A percentile compares a stretch with the other conserved stretches of the same genome.
Conservation (phyloP, 768 basidiomycete species). For the Leccinum arenicola region DNA sequence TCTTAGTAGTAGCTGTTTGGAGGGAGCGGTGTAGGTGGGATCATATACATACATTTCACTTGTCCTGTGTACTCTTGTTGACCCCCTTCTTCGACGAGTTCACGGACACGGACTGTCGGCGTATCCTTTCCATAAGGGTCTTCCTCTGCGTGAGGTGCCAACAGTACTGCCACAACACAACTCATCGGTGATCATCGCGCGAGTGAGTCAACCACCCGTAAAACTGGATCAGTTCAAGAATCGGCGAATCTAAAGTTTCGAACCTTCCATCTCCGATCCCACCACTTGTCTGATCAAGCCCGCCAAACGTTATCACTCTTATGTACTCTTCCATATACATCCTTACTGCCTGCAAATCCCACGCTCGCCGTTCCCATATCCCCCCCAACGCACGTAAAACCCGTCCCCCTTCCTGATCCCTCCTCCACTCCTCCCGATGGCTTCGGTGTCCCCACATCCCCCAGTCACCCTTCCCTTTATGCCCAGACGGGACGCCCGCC, state of each 20-base stretch:
- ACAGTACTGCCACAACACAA: slow-evolving; percentile 24
- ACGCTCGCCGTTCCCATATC: slow-evolving; percentile 12
- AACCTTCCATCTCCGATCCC: slow-evolving; percentile 31
- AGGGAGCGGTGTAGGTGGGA: slow-evolving; percentile 12
- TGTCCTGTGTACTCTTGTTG: slow-evolving; percentile 31
- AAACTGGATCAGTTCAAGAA: slow-evolving; percentile 17
- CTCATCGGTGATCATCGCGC: slow-evolving; percentile 27
- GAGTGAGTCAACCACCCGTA: slow-evolving; percentile 5
- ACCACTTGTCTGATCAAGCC: slow-evolving; percentile 20
- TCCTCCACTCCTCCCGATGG: slow-evolving; percentile 9
- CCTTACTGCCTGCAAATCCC: slow-evolving; percentile 27
- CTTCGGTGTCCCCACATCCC: slow-evolving; percentile 19
- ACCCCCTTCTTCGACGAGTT: slow-evolving; percentile 17
- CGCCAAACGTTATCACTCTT: slow-evolving; percentile 33
- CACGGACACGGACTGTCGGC: slow-evolving; percentile 25
- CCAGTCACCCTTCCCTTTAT: slow-evolving; percentile 21
- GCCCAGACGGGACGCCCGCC: slow-evolving; percentile 4
- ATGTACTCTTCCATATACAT: slow-evolving; percentile 23
- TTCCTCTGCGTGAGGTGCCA: slow-evolving; percentile 18
- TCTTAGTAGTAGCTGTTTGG: neutral
- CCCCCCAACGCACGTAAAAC: slow-evolving; percentile 24
- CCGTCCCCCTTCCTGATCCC: slow-evolving; percentile 11
- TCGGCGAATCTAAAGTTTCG: slow-evolving; percentile 34
- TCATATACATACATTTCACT: slow-evolving; percentile 18
- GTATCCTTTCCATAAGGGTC: slow-evolving; percentile 30